Base-by-base conservation (phyloP, 129 eudicot genomes). In the Lactuca sativa region DNA sequence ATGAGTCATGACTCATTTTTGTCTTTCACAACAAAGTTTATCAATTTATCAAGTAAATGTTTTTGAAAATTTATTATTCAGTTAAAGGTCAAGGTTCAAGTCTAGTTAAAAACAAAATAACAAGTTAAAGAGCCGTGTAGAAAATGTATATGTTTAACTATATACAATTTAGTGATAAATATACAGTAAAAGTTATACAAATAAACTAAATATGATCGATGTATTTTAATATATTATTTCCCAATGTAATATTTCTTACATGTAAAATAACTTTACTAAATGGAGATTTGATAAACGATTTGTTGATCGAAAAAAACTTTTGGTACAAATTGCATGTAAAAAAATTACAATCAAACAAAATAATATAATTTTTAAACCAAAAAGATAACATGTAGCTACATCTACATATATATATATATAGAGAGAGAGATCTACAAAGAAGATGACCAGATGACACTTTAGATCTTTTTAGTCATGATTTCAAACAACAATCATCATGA, bases 401-500 rank as follows among this genome's bases (percentile, higher is more conserved):
- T 11, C 37, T 64, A 64, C 25, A 70, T 57, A 0, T 54, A 25
- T 34, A 13, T 72, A 52, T 17, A 40, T 55, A 66, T 25, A 7
- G 34, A 51, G 53, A 40, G 34, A 74, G 47, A 56, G 49, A 32
- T 32, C 47, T 9, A 66, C 52, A 17, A 40, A 58, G 56, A 66
- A 62, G 61, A 37, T 30, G 67, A 34, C 59, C 71, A 44, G 13
- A 66, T 43, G 34, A 57, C 56, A 14, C 51, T 9, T 48, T 74
- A 56, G 62, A 59, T 51, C 51, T 67, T 56, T 44, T 75, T 38
- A 41, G 71, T 48, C 52, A 75, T 75, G 80, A 33, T 75, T 75
- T 67, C 68, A 75, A 75, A 58, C 67, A 58, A 37, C 53, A 66
- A 67, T 75, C 54, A 75, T 67, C 52, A 75, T 67, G 68, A 49